phyloP scores from a whole-genome alignment of 192 early-diverging fungal genomes.

The Mortierella claussenii region DNA sequence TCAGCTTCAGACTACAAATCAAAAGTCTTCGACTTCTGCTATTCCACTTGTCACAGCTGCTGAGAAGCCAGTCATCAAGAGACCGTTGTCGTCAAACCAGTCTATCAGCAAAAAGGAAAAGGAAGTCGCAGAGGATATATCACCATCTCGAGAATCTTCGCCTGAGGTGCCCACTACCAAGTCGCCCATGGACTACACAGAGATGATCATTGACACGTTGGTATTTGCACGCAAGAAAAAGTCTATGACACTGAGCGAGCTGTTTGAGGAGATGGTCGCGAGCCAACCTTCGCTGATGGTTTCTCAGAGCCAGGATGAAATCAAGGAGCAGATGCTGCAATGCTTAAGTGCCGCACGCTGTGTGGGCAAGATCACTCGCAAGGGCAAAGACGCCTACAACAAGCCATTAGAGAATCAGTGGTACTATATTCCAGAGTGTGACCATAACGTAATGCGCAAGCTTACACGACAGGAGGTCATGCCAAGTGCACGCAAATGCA shows the following conservation, averaged over 20 bases:
- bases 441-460: constrained; percentile 65
- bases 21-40: too few species aligned
- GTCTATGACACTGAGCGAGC: constrained; percentile 64
- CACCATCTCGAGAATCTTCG: constrained; percentile 18
- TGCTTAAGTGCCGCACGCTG: constrained; percentile 55
- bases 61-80: too few species aligned
- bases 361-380: constrained; percentile 64
- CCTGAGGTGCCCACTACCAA: constrained; percentile 4
- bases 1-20: too few species aligned
- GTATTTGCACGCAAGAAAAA: constrained; percentile 64
- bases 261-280: constrained; percentile 61
- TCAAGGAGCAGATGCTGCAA: constrained; percentile 45
- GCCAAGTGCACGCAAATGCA: constrained; percentile 65
- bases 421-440: constrained; percentile 63
- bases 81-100: too few species aligned
- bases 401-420: constrained; percentile 63
- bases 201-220: constrained; percentile 64
- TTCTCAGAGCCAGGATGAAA: constrained; percentile 25
- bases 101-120: constrained; percentile 7
- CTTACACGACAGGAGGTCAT: constrained; percentile 61
- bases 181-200: constrained; percentile 48
- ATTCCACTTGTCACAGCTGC: too few species aligned
- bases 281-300: constrained; percentile 52
- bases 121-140: background rate
- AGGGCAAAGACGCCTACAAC: constrained; percentile 65